phyloP scores from a whole-genome alignment of 805 yeast genomes.

The Saturnispora halmiae region DNA sequence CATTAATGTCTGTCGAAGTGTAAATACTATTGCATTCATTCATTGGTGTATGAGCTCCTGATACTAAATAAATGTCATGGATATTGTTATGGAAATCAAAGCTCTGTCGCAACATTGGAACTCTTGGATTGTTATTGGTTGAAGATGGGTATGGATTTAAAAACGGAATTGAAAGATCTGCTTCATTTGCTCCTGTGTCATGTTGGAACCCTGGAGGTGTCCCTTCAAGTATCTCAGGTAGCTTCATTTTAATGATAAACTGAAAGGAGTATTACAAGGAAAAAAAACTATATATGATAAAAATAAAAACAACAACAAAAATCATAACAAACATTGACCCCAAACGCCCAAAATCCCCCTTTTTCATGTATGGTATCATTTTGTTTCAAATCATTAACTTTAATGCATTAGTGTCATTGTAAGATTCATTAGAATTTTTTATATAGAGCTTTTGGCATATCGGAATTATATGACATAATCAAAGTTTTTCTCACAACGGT shows the following conservation, averaged over 20 bases:
- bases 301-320: conserved; percentile 1
- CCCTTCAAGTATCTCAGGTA: background rate
- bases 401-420: too few species aligned
- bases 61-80: conserved; percentile 4
- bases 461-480: too few species aligned
- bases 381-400: too few species aligned
- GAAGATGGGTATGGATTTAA: background rate
- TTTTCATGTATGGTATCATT: too few species aligned
- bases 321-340: too few species aligned
- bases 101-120: background rate
- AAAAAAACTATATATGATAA: background rate
- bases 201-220: background rate
- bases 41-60: background rate
- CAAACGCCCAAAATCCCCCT: too few species aligned
- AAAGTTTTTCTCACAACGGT: too few species aligned
- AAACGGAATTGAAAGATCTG: background rate
- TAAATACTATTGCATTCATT: background rate
- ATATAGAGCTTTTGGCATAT: too few species aligned
- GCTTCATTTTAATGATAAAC: background rate
- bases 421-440: too few species aligned
- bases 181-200: background rate
- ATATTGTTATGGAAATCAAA: background rate
- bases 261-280: too few species aligned
- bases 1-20: background rate
- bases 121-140: background rate